A percentile compares a stretch with the other conserved stretches of the same genome.
Conservation (phyloP, 2,329 filamentous ascomycete species). For the Seiridium cupressi region DNA sequence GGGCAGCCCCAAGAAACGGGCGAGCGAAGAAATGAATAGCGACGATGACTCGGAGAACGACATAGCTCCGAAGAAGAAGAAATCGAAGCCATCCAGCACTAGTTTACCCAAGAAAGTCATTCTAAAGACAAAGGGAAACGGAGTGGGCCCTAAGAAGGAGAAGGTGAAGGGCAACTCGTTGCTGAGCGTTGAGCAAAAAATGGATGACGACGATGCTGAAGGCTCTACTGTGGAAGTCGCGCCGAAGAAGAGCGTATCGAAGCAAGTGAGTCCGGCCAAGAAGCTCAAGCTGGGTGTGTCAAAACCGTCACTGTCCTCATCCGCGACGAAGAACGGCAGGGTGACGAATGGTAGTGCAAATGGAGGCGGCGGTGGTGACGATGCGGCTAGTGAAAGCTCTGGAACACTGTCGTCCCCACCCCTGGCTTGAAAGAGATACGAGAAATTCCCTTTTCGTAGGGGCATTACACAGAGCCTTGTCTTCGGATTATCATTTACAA, state of each 20-base stretch:
- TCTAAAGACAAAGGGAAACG: conserved; percentile 47
- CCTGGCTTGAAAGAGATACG: too few relatives aligned
- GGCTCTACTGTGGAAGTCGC: conserved; percentile 37
- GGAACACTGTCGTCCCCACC: conserved; percentile 56
- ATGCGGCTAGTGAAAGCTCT: conserved; percentile 55
- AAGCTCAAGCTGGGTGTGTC: conserved; percentile 41
- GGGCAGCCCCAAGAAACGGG: conserved; percentile 55
- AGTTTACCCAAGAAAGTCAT: conserved; percentile 52
- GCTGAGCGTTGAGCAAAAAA: conserved; percentile 47
- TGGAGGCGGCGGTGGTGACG: conserved; percentile 28
- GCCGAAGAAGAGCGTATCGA: conserved; percentile 40
- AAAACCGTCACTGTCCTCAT: conserved; percentile 47
- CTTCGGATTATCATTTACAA: too few relatives aligned
- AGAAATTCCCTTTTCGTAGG: too few relatives aligned
- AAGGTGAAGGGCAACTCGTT: conserved; percentile 51
- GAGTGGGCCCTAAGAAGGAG: conserved; percentile 47
- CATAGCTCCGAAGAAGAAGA: conserved; percentile 56
- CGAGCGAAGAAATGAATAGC: conserved; percentile 53
- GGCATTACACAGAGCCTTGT: too few relatives aligned
- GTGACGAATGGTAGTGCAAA: conserved; percentile 10
- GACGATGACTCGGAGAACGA: conserved; percentile 51
- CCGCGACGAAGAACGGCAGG: conserved; percentile 47
- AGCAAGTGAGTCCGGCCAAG: conserved; percentile 41
- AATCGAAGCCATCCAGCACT: conserved; percentile 43
- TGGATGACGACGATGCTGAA: conserved; percentile 34